phyloP scores from a whole-genome alignment of 192 early-diverging fungal genomes.

The Backusella circina region DNA sequence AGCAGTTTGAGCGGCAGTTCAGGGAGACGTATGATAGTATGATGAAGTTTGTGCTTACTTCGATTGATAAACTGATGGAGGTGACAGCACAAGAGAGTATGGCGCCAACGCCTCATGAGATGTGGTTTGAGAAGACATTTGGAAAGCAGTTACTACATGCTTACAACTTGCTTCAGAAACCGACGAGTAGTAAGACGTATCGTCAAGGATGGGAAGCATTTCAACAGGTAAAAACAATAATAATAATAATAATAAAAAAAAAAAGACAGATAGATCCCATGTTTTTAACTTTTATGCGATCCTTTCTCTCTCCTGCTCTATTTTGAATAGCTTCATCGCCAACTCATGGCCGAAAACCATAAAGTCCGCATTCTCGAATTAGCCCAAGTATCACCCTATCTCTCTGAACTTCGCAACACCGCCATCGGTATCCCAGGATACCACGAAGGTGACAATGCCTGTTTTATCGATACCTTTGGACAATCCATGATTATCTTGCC shows the following conservation, averaged over 20 bases:
- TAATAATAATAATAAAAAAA: background rate
- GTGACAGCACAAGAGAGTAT: slow-evolving; percentile 35
- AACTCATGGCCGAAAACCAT: slow-evolving; percentile 53
- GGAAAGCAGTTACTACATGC: slow-evolving; percentile 52
- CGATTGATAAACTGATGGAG: slow-evolving; percentile 52
- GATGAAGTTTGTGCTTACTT: slow-evolving; percentile 53
- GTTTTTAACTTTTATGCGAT: background rate
- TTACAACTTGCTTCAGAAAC: slow-evolving; percentile 43
- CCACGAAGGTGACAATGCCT: slow-evolving; percentile 5
- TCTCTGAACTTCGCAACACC: slow-evolving; percentile 43
- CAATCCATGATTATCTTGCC: slow-evolving; percentile 56
- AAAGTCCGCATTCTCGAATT: slow-evolving; percentile 54
- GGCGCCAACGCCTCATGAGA: slow-evolving; percentile 57
- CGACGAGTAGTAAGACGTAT: slow-evolving; percentile 33
- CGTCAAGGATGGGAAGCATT: slow-evolving; percentile 57
- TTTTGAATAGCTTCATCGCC: slow-evolving; percentile 48
- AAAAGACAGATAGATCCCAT: no score
- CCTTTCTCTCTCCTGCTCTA: no score
- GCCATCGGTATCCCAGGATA: slow-evolving; percentile 50
- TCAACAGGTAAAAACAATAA: slow-evolving; percentile 43
- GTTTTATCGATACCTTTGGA: slow-evolving; percentile 53
- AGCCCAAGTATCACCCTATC: slow-evolving; percentile 54
- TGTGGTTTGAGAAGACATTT: slow-evolving; percentile 59
- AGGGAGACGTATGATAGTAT: slow-evolving; percentile 49
- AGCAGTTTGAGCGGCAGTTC: slow-evolving; percentile 43